phyloP scores from a whole-genome alignment of 2,329 filamentous ascomycete genomes.

The Trichothecium sympodiale region DNA sequence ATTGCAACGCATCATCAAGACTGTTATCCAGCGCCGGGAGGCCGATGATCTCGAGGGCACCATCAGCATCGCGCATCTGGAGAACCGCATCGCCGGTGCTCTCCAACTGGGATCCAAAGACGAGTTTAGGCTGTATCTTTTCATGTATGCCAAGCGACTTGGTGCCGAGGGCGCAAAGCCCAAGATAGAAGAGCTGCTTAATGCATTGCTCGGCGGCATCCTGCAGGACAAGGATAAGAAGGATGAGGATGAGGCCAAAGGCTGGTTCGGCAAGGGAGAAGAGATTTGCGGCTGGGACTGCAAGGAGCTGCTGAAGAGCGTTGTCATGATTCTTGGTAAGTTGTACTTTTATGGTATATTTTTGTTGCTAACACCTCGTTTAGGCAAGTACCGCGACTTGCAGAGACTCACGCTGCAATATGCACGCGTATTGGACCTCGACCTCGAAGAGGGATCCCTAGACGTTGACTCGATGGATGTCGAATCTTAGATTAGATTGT shows the following conservation, averaged over 20 bases:
- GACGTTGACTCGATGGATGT: constrained; percentile 33
- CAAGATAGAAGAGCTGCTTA: constrained; percentile 89
- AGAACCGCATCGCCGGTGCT: constrained; percentile 87
- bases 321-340: constrained; percentile 85
- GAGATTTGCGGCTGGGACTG: constrained; percentile 85
- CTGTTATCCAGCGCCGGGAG: constrained; percentile 75
- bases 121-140: constrained; percentile 89
- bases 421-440: constrained; percentile 65
- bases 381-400: constrained; percentile 84
- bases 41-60: constrained; percentile 86
- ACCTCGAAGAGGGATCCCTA: constrained; percentile 31
- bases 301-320: constrained; percentile 76
- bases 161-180: constrained; percentile 77
- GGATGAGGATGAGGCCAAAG: constrained; percentile 39
- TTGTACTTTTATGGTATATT: constrained; percentile 11
- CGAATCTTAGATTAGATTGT: constrained; percentile 14
- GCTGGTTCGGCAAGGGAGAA: constrained; percentile 57
- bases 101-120: constrained; percentile 75
- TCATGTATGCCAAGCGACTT: constrained; percentile 95
- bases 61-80: constrained; percentile 87
- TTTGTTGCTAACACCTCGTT: neutral
- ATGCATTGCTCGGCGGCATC: constrained; percentile 66
- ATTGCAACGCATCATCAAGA: constrained; percentile 83
- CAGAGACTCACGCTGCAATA: constrained; percentile 94
- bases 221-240: constrained; percentile 42